Conservation (phyloP, 306 rosid species). For the Lathyrus oleraceus region DNA sequence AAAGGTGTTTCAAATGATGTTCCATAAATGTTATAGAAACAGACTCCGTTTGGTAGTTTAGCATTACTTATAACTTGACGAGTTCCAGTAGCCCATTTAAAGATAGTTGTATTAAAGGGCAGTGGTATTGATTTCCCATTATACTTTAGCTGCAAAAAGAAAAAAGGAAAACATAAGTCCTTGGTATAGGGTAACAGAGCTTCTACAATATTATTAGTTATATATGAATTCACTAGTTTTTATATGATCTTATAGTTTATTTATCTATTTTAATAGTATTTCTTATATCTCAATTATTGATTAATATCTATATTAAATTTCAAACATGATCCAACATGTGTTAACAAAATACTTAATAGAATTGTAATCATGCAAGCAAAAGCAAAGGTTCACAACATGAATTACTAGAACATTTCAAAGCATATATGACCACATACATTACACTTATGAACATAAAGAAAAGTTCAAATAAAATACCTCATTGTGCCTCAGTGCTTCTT, state of each 20-base stretch:
- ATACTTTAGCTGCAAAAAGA: conserved; percentile 63
- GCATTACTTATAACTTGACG: conserved; percentile 58
- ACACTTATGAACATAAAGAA: conserved; percentile 17
- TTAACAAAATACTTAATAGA: background rate
- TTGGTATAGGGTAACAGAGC: conserved; percentile 7
- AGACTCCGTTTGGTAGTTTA: conserved; percentile 72
- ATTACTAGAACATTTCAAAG: conserved; percentile 30
- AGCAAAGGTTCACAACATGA: conserved; percentile 9
- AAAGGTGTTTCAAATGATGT: conserved; percentile 75
- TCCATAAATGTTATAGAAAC: conserved; percentile 89
- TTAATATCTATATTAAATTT: conserved; percentile 20
- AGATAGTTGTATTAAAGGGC: conserved; percentile 75
- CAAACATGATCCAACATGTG: conserved; percentile 8
- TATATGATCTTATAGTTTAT: background rate
- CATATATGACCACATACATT: conserved; percentile 14
- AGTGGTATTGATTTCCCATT: conserved; percentile 61
- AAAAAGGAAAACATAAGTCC: conserved; percentile 24
- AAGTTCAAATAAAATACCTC: conserved; percentile 52
- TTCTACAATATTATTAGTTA: background rate
- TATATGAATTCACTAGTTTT: background rate
- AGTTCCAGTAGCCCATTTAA: conserved; percentile 72
- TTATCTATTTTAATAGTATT: conserved; percentile 13
- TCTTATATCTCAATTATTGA: background rate
- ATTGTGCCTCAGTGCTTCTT: conserved; percentile 73
- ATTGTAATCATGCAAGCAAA: conserved; percentile 14